Percentiles rank a stretch among this genome's conserved stretches.
Conservation (phyloP, 2,329 filamentous ascomycete species). For the Colletotrichum cereale region DNA sequence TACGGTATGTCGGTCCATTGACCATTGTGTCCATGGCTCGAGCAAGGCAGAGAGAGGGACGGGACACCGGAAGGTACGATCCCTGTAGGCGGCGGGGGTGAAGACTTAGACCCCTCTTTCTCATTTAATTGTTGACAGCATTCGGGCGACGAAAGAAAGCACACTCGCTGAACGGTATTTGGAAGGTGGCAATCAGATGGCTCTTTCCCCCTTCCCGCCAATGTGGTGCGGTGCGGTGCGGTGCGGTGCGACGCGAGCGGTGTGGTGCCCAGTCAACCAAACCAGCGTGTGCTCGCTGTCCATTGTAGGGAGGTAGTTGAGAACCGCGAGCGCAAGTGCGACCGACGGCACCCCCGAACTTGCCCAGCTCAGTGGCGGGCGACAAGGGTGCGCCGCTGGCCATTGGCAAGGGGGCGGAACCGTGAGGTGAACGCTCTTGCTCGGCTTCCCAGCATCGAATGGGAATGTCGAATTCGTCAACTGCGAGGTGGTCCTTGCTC, state of each 20-base stretch:
- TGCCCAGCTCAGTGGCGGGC: conserved; percentile 13
- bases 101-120: not conserved
- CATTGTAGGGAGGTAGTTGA: not conserved
- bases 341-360: conserved; percentile 23
- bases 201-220: not conserved
- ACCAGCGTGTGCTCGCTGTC: not conserved
- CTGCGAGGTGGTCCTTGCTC: conserved; percentile 1
- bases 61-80: not conserved
- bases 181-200: not conserved
- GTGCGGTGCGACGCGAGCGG: conserved; percentile 2
- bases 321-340: not conserved
- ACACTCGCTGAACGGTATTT: not conserved
- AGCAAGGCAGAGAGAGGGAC: not conserved
- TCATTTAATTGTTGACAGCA: not conserved
- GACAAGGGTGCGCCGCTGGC: not conserved
- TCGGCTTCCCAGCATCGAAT: not conserved
- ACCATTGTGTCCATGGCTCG: not conserved
- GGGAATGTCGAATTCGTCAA: not conserved
- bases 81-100: not conserved
- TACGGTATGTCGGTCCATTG: not conserved
- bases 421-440: not conserved
- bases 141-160: not conserved
- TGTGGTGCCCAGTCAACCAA: not conserved
- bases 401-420: not conserved
- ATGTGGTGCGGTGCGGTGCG: not conserved